phyloP scores from a whole-genome alignment of 2,329 filamentous ascomycete genomes.

The Rosellinia necatrix region DNA sequence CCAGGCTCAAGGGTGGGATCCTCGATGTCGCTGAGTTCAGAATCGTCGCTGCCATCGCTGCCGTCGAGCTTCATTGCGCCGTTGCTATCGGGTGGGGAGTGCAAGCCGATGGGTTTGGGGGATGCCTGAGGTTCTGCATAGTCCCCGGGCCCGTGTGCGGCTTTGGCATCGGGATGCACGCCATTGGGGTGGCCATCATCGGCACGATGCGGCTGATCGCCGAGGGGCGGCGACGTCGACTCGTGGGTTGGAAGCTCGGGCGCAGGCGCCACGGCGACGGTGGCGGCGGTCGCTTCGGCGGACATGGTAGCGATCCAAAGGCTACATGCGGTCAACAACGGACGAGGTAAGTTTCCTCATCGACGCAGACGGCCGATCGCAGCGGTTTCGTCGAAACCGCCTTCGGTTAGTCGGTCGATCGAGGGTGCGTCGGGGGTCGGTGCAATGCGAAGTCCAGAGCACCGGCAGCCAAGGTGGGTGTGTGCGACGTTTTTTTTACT shows the following conservation, averaged over 20 bases:
- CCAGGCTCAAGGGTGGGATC: conserved; percentile 47
- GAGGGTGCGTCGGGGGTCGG: conserved; percentile 8
- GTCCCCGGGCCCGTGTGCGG: conserved; percentile 16
- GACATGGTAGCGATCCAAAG: conserved; percentile 52
- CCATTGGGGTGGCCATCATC: conserved; percentile 25
- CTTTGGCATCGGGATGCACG: conserved; percentile 13
- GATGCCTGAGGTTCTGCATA: conserved; percentile 32
- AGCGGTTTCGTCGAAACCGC: conserved; percentile 21
- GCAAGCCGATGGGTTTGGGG: conserved; percentile 55
- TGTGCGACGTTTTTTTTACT: conserved; percentile 22
- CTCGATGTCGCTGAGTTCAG: conserved; percentile 69
- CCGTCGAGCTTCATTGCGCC: conserved; percentile 62
- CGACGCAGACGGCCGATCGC: conserved; percentile 18
- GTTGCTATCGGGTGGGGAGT: conserved; percentile 69
- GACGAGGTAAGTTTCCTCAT: conserved; percentile 21
- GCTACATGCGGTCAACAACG: conserved; percentile 50
- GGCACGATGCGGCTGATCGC: conserved; percentile 33
- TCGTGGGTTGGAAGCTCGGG: conserved; percentile 33
- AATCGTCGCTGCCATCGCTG: conserved; percentile 58
- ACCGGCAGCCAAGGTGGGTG: neutral
- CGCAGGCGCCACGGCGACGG: conserved; percentile 53
- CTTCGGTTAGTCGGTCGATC: too few species aligned
- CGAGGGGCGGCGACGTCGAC: conserved; percentile 29
- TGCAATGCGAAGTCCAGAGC: conserved; percentile 8
- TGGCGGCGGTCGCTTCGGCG: conserved; percentile 59